Percentiles rank a stretch among this genome's conserved stretches.
Evolutionary conservation across 768 basidiomycete species (phyloP).

Genomic region (Pisolithus sp.): DNA sequence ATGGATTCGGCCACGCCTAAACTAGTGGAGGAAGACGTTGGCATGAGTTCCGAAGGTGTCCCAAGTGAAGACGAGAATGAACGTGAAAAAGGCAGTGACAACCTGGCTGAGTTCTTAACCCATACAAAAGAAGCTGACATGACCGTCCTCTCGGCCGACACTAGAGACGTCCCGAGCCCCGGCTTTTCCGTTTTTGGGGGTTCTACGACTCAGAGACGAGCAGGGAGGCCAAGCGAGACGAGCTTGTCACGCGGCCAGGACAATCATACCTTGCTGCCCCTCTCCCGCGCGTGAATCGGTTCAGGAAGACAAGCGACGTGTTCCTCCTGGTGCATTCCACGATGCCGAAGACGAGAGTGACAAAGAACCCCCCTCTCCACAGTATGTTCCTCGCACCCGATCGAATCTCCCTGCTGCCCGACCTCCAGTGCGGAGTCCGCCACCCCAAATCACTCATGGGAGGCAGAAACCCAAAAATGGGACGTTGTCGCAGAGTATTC

Average conservation of each 20-base stretch:
- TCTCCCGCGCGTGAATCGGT: constrained; percentile 7
- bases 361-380: neutral
- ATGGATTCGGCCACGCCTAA: neutral
- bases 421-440: constrained; percentile 7
- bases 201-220: neutral
- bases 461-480: constrained; percentile 10
- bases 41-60: constrained; percentile 7
- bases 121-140: constrained; percentile 2
- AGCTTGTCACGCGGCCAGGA: constrained; percentile 10
- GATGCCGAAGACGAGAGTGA: constrained; percentile 31
- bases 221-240: constrained; percentile 7
- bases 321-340: constrained; percentile 43
- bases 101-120: constrained; percentile 1
- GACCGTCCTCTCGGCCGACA: neutral
- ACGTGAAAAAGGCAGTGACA: constrained; percentile 2
- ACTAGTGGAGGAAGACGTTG: constrained; percentile 6
- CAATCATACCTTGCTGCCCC: constrained; percentile 6
- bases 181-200: constrained; percentile 25
- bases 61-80: neutral
- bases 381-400: constrained; percentile 1
- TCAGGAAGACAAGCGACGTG: constrained; percentile 21
- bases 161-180: constrained; percentile 13
- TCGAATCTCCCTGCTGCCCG: neutral
- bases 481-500: constrained; percentile 29
- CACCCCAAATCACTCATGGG: constrained; percentile 2